phyloP scores from a whole-genome alignment of 2,329 filamentous ascomycete species.

The Clarireedia paspali region DNA sequence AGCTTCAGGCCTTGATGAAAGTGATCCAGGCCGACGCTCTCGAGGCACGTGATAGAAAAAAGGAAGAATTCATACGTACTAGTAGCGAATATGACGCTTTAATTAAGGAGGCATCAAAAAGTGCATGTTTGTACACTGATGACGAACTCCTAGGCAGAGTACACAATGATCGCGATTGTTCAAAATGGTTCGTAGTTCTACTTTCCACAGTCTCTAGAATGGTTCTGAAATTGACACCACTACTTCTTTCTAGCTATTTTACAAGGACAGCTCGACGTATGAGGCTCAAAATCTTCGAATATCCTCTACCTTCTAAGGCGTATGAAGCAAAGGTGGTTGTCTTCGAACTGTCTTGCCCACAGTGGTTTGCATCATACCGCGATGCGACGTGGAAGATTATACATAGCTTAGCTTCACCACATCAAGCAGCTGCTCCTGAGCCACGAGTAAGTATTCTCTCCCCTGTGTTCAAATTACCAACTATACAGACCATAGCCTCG shows the following conservation, averaged over 20 bases:
- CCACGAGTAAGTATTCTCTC: constrained; percentile 10
- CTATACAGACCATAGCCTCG: neutral
- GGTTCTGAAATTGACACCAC: no score
- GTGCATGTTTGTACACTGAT: constrained; percentile 28
- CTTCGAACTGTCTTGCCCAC: constrained; percentile 44
- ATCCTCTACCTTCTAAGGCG: constrained; percentile 36
- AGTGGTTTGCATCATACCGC: constrained; percentile 40
- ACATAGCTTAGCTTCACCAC: neutral
- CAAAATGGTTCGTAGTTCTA: constrained; percentile 31
- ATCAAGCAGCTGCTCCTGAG: neutral
- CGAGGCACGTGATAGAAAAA: constrained; percentile 28
- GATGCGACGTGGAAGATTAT: constrained; percentile 44
- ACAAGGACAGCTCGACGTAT: constrained; percentile 32
- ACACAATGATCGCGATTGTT: constrained; percentile 32
- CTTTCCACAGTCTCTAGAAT: neutral
- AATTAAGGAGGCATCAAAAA: constrained; percentile 28
- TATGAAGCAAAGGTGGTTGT: constrained; percentile 36
- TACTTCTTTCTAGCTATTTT: constrained; percentile 18
- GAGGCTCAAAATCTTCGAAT: constrained; percentile 40
- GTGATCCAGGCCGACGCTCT: constrained; percentile 32
- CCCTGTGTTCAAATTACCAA: constrained; percentile 13
- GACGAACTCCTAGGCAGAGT: constrained; percentile 27
- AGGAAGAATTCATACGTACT: constrained; percentile 32
- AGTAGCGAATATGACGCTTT: constrained; percentile 32
- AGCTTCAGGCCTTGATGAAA: neutral